phyloP scores from a whole-genome alignment of 148 eudicot species.

The Agrostemma githago region DNA sequence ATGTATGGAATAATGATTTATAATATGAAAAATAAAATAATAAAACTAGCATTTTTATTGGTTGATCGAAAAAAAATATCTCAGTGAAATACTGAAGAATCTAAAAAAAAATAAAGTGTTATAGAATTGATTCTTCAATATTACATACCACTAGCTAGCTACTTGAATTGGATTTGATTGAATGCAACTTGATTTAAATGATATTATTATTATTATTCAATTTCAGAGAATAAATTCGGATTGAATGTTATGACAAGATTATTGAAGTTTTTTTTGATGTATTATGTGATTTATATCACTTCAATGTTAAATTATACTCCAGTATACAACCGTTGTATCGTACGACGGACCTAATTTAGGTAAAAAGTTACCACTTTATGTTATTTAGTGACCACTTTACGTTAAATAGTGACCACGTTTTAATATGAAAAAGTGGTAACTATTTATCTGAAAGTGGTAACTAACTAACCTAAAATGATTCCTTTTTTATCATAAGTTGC shows the following conservation, averaged over 20 bases:
- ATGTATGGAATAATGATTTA: too few relatives aligned
- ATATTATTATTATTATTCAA: constrained; percentile 14
- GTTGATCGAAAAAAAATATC: not conserved
- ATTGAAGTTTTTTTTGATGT: constrained; percentile 4
- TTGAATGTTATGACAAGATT: constrained; percentile 7
- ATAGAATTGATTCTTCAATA: constrained; percentile 20
- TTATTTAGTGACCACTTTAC: too few relatives aligned
- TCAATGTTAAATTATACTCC: too few relatives aligned
- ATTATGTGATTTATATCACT: not conserved
- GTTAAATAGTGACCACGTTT: too few relatives aligned
- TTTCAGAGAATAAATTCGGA: constrained; percentile 16
- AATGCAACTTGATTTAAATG: constrained; percentile 15
- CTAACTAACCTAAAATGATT: too few relatives aligned
- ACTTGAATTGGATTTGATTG: not conserved
- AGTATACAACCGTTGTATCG: too few relatives aligned
- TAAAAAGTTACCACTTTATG: too few relatives aligned
- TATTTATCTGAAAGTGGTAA: too few relatives aligned
- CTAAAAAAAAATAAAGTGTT: not conserved
- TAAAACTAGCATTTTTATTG: not conserved
- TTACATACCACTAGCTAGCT: not conserved
- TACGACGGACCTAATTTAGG: too few relatives aligned
- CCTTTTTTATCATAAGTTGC: too few relatives aligned
- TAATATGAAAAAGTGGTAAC: too few relatives aligned
- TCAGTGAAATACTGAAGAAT: not conserved
- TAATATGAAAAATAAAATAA: too few relatives aligned